phyloP scores from a whole-genome alignment of 2,329 filamentous ascomycete genomes.

The Sclerotinia spermophila region DNA sequence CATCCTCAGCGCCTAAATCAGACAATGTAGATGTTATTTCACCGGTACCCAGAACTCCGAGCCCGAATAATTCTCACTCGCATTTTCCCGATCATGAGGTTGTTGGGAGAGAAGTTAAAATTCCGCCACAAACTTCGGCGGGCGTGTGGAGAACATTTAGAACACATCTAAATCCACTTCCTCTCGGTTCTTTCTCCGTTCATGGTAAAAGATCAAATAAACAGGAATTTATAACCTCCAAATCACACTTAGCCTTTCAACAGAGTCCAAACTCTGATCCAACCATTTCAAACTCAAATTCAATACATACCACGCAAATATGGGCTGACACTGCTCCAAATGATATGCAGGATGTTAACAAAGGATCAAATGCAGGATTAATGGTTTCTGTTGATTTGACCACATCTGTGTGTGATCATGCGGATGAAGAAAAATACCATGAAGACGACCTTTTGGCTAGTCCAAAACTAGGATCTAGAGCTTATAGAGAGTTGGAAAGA shows the following conservation, averaged over 20 bases:
- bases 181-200: neutral
- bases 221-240: too few relatives aligned
- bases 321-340: neutral
- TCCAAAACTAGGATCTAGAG: slow-evolving; percentile 23
- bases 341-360: too few relatives aligned
- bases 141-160: neutral
- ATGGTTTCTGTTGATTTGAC: neutral
- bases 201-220: neutral
- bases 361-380: neutral
- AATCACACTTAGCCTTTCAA: neutral
- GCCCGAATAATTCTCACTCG: too few relatives aligned
- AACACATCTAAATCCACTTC: neutral
- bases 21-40: neutral
- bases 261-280: neutral
- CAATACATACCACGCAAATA: neutral
- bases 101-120: fast-evolving
- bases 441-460: slow-evolving; percentile 6
- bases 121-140: neutral
- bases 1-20: neutral
- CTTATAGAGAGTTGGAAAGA: slow-evolving; percentile 29
- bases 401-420: neutral
- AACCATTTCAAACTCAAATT: neutral
- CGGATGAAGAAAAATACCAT: neutral
- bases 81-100: neutral
- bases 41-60: neutral